Evolutionary conservation across 1,139 yeast genomes (phyloP), one percentile per base, ranked within the genome.

Genomic region (Kodamaea anthophila): DNA sequence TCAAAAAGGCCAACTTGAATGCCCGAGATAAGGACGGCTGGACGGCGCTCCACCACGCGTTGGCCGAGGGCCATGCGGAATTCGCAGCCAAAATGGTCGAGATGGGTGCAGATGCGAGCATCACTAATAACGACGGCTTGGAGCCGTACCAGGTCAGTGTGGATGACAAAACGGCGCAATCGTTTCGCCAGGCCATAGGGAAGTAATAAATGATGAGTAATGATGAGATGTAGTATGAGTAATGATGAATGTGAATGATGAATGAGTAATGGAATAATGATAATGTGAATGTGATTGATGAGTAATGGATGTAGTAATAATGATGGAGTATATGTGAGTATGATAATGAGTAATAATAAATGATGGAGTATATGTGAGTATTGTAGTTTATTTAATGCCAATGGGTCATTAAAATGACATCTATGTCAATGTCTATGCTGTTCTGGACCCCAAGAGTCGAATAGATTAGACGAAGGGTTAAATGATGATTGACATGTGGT

Each of bases 41-140:
- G 88, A 83, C 94, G 0, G 77, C 95, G 1, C 53, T 88, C 41
- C 94, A 86, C 52, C 94, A 86, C 53, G 96, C 97, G 0, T 58
- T 83, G 32, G 91, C 96, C 0, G 98, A 88, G 51, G 96, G 96
- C 0, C 80, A 81, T 47, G 88, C 80, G 2, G 96, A 85, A 35
- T 74, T 76, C 6, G 95, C 84, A 0, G 66, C 75, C 2, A 46
- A 61, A 23, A 58, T 88, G 29, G 74, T 78, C 5, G 64, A 67
- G 26, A 60, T 66, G 16, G 93, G 93, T 0, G 96, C 94, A 1
- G 86, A 83, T 44, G 59, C 65, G 3, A 50, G 53, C 3, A 38
- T 66, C 5, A 62, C 54, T 28, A 75, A 71, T 41, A 40, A 47
- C 3, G 79, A 77, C 9, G 86, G 78, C 3, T 57, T 68, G 33